Conservation (phyloP, 2,329 filamentous ascomycete species). For the Nothopassalora personata region DNA sequence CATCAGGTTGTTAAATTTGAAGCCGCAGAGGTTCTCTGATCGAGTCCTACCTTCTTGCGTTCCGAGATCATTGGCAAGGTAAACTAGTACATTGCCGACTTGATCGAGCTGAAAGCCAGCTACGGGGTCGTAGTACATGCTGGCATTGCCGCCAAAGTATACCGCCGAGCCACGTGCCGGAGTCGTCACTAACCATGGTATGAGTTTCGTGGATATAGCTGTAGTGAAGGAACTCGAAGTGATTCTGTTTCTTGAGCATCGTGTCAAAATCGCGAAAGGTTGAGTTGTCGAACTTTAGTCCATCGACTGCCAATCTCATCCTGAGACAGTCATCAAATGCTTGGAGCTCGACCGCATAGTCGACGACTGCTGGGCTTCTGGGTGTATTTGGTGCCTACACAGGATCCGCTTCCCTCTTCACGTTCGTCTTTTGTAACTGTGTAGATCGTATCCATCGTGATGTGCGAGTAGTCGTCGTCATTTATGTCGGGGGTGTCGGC, state of each 20-base stretch:
- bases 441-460: slow-evolving; percentile 16
- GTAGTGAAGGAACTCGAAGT: slow-evolving; percentile 12
- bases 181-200: slow-evolving; percentile 1
- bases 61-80: slow-evolving; percentile 12
- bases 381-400: slow-evolving; percentile 8
- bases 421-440: slow-evolving; percentile 1
- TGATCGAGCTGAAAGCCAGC: slow-evolving; percentile 9
- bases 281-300: slow-evolving; percentile 3
- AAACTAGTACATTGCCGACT: slow-evolving; percentile 11
- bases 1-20: slow-evolving; percentile 13
- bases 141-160: slow-evolving; percentile 16
- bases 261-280: slow-evolving; percentile 12
- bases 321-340: slow-evolving; percentile 8
- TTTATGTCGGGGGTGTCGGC: background rate
- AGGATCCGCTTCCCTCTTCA: background rate
- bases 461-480: slow-evolving; percentile 4
- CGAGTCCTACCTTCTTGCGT: slow-evolving; percentile 2
- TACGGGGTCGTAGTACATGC: slow-evolving; percentile 6
- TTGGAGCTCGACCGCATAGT: slow-evolving; percentile 19
- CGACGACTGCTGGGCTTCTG: slow-evolving; percentile 22
- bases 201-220: slow-evolving; percentile 11
- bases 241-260: slow-evolving; percentile 9
- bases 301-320: slow-evolving; percentile 10
- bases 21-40: slow-evolving; percentile 13
- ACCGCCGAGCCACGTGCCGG: slow-evolving; percentile 12